Base-by-base conservation (phyloP, 371 early-diverging fungal species). In the Circinella minor region DNA sequence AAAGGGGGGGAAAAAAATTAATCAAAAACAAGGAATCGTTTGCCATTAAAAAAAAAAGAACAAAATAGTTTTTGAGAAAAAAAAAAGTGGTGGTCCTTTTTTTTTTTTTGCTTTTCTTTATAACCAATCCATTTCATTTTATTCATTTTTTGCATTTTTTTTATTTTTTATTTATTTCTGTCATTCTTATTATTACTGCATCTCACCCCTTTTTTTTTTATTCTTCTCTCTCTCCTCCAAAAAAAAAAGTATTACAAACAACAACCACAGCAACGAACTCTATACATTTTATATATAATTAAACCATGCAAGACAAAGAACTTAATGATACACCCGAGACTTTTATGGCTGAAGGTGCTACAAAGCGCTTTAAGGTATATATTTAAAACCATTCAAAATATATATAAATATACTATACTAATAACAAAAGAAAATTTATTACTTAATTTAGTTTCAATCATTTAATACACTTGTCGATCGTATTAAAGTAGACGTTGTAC, bases 381-480 rank as follows among this genome's bases (percentile, higher is more conserved):
- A 18, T 11, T 17, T 8, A 20, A 14, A 15, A n/a, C 55, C 18
- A 14, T n/a, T 55, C 47, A 15, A 27, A 27, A 0, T 27, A 27
- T 27, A 27, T 27, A 1, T 1, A 27, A 27, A 27, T n/a, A n/a
- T n/a, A 27, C 1, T 43, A 43, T 43, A 9, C 11, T 43, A 43
- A 43, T 43, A 43, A 43, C 43, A 43, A 43, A 9, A 43, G 43
- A 43, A 43, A 39, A 9, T 4, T 3, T 43, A 11, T 43, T 43
- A 6, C 3, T 43, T 9, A 43, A 43, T 43, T 11, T 81, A 94
- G 94, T 95, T 88, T 71, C 90, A 89, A 86, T 85, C 95, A 57
- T 96, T 96, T 76, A 90, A 87, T 70, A 88, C 89, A 49, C 86
- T 95, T 36, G 87, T 95, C 17, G 91, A 94, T 61, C 80, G 82